Conservation (phyloP, 306 rosid genomes). For the Astragalus glycyphyllos region DNA sequence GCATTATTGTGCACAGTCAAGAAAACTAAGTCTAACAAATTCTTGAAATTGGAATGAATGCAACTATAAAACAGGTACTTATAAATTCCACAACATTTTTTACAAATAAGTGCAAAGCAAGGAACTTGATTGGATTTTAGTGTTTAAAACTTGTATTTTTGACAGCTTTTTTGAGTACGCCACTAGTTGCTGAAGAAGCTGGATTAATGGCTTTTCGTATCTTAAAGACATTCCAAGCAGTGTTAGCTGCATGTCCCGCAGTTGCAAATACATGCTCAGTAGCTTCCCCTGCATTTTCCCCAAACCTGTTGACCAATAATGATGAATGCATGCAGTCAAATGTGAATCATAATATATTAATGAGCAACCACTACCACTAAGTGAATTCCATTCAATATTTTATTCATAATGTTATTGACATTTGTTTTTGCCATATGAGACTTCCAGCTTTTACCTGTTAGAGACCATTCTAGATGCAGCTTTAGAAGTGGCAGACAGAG, state of each 20-base stretch:
- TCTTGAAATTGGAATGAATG: constrained; percentile 14
- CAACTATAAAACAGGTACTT: neutral
- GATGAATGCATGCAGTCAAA: neutral
- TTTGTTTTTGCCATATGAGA: too few relatives aligned
- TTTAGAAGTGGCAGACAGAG: constrained; percentile 72
- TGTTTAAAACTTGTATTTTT: constrained; percentile 39
- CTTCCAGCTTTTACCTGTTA: constrained; percentile 56
- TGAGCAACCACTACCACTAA: constrained; percentile 8
- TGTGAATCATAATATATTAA: neutral
- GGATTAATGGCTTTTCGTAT: constrained; percentile 86
- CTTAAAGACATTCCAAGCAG: constrained; percentile 89
- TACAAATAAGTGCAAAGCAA: constrained; percentile 1
- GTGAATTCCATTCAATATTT: too few relatives aligned
- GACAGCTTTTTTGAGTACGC: constrained; percentile 62
- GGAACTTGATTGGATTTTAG: constrained; percentile 26
- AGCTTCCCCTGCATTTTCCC: constrained; percentile 89
- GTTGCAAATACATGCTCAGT: constrained; percentile 81
- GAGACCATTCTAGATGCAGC: constrained; percentile 73
- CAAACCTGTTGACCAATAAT: constrained; percentile 60
- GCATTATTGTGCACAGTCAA: too few relatives aligned
- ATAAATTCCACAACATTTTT: constrained; percentile 10
- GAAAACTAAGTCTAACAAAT: too few relatives aligned
- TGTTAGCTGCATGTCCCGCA: constrained; percentile 70
- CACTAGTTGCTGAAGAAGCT: constrained; percentile 67
- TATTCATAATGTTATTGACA: too few relatives aligned